Conservation (phyloP, 2,329 filamentous ascomycete genomes). For the Xylaria polymorpha region DNA sequence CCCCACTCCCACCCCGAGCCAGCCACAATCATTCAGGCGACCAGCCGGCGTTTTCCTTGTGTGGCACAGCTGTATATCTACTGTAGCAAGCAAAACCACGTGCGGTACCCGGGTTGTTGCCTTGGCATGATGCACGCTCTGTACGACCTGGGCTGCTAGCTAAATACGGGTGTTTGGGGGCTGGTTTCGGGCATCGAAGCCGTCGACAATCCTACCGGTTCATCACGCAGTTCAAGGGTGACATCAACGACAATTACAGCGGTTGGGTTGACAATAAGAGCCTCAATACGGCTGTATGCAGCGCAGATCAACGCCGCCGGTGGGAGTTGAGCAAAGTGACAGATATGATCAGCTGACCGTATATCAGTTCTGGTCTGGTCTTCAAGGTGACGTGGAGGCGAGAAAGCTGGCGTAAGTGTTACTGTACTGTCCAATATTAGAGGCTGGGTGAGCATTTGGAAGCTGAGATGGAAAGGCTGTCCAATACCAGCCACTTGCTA, state of each 20-base stretch:
- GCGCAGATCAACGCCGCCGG: background rate
- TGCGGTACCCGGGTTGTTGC: slow-evolving; percentile 2
- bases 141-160: background rate
- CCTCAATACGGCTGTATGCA: background rate
- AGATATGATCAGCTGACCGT: background rate
- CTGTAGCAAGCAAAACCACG: slow-evolving; percentile 18
- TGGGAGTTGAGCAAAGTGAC: background rate
- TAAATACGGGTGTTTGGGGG: slow-evolving; percentile 14
- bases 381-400: background rate
- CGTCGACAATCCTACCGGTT: background rate
- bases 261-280: background rate
- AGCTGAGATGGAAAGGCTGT: background rate
- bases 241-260: background rate
- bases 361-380: background rate
- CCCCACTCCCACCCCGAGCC: slow-evolving; percentile 8
- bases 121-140: background rate
- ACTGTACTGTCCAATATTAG: background rate
- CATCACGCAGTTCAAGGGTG: background rate
- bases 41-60: background rate
- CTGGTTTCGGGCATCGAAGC: slow-evolving; percentile 17
- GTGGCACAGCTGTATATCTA: background rate
- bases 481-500: background rate
- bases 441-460: background rate
- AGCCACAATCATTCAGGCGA: slow-evolving; percentile 1
- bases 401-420: background rate